Conservation (phyloP, 2,329 filamentous ascomycete species). For the Trichoderma cornu-damae region DNA sequence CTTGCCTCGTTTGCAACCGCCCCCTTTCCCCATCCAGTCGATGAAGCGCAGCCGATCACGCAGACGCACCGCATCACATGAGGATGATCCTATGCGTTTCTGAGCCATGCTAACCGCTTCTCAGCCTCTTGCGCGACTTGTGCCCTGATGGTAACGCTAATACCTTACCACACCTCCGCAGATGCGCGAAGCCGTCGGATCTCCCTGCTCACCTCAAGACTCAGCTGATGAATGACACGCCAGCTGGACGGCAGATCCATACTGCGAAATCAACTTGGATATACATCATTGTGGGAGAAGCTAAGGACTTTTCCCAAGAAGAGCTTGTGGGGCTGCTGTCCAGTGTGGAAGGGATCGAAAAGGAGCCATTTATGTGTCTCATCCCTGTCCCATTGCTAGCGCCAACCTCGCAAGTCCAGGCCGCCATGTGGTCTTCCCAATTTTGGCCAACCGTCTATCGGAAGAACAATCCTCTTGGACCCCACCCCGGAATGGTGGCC, state of each 20-base stretch:
- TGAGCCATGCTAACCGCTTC: constrained; percentile 24
- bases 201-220: constrained; percentile 61
- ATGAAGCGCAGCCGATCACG: too few species aligned
- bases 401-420: constrained; percentile 71
- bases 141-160: constrained; percentile 58
- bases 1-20: too few species aligned
- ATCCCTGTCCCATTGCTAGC: constrained; percentile 67
- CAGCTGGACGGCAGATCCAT: constrained; percentile 50
- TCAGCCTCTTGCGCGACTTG: constrained; percentile 51
- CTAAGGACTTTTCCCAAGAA: constrained; percentile 47
- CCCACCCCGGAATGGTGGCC: constrained; percentile 69
- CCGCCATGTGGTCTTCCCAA: constrained; percentile 65
- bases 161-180: constrained; percentile 65
- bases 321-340: constrained; percentile 47
- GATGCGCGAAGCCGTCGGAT: constrained; percentile 67
- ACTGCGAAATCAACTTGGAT: constrained; percentile 57
- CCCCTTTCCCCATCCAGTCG: too few species aligned
- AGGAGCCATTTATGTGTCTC: constrained; percentile 53
- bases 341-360: constrained; percentile 46
- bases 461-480: constrained; percentile 80
- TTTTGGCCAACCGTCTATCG: constrained; percentile 86
- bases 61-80: too few species aligned
- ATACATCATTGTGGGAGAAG: constrained; percentile 52
- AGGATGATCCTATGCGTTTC: too few species aligned
- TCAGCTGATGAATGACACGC: constrained; percentile 55